Evolutionary conservation across 768 basidiomycete genomes (phyloP).

Genomic region (Boletus sp.): DNA sequence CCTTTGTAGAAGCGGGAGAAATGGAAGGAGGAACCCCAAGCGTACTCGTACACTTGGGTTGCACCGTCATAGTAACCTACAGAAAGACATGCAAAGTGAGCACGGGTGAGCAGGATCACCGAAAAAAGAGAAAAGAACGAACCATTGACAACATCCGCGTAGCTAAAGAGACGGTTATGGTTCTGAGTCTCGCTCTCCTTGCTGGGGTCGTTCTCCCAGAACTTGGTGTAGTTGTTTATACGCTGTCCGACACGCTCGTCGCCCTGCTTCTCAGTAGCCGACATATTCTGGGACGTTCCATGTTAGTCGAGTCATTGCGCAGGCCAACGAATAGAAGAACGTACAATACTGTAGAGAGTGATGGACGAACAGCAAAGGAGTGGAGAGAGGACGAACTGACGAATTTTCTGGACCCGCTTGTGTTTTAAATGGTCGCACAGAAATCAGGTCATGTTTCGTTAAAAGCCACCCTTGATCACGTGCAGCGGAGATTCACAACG

Average conservation of each 20-base stretch:
- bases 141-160: constrained; percentile 95
- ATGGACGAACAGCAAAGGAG: background rate
- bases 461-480: background rate
- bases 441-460: constrained; percentile 21
- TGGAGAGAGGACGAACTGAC: background rate
- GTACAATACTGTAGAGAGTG: background rate
- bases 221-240: constrained; percentile 82
- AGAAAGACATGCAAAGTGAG: background rate
- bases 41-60: constrained; percentile 93
- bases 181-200: constrained; percentile 66
- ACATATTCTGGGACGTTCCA: background rate
- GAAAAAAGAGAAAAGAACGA: constrained; percentile 14
- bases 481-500: background rate
- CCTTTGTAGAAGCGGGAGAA: constrained; percentile 97
- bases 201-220: constrained; percentile 83
- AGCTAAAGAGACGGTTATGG: constrained; percentile 72
- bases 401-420: background rate
- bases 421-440: constrained; percentile 7
- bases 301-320: background rate
- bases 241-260: constrained; percentile 66
- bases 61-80: constrained; percentile 96
- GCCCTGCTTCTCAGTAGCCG: constrained; percentile 26
- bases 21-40: constrained; percentile 90
- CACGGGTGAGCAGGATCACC: background rate
- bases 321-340: background rate